Base-by-base conservation (phyloP, 495 filamentous ascomycete species). In the Penicillium ucsense region DNA sequence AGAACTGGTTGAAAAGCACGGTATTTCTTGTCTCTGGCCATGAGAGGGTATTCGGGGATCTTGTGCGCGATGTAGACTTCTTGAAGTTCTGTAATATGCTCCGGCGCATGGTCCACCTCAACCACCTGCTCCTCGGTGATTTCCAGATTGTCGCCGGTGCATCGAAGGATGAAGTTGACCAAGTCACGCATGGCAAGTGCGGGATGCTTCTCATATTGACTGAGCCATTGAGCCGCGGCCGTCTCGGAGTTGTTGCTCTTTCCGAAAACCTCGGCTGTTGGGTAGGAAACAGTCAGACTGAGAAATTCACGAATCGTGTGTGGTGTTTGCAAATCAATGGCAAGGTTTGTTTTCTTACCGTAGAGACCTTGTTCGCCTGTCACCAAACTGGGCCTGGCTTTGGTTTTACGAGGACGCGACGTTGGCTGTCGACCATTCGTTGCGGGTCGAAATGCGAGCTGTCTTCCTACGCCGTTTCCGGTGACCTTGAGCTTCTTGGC, bases 21-120 rank as follows among this genome's bases (percentile, higher is more conserved):
- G 54, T 75, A 82, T 36, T 74, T 78, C 60, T 83, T 89, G 9
- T 77, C 74, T 61, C 82, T 87, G 7, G 88, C 88, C 20, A 94
- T 84, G 10, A 98, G 76, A n/a, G 92, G 94, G 57, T 97, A 98
- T 29, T 96, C 94, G 11, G 85, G 79, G 37, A 89, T 82, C 37
- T 81, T 81, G 64, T 86, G 79, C 66, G 82, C 77, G 50, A 88
- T 77, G 60, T 86, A 92, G 47, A 85, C 80, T 37, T 87, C 81
- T 63, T 94, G 87, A 6, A 96, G 67, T 54, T 97, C 88, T 2
- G 67, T 67, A 27, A 97, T 67, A 45, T 73, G 75, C 46, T 79
- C 76, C 2, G 83, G 75, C 35, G 76, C 80, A 59, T 88, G 82
- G 59, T 98, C 94, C 20, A 87, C 80, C 57, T 98, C 92, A 44